These are phyloP conservation scores for Boletus speciosus DNA, from an alignment of 768 basidiomycete genomes.

Conservation along the genomic window DNA sequence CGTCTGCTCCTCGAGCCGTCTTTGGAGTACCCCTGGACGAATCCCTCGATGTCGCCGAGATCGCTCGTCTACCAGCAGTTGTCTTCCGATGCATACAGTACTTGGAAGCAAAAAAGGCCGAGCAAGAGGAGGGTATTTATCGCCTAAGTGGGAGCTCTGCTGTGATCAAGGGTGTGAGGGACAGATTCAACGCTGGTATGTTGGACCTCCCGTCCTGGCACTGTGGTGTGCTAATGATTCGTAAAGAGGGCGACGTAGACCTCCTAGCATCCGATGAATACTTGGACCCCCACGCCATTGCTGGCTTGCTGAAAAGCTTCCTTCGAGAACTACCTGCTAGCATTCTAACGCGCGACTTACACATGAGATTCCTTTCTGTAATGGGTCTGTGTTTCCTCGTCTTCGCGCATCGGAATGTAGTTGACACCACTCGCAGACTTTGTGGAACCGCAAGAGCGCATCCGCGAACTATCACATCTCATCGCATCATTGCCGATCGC, in stretches of 20 bases:
- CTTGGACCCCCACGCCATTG: slow-evolving; percentile 97
- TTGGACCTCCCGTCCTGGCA: slow-evolving; percentile 7
- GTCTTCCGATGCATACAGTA: slow-evolving; percentile 96
- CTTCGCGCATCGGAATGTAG: neutral
- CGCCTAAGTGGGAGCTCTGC: slow-evolving; percentile 92
- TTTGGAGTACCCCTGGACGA: slow-evolving; percentile 89
- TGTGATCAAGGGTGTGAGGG: slow-evolving; percentile 90
- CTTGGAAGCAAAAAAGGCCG: slow-evolving; percentile 89
- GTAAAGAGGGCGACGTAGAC: slow-evolving; percentile 91
- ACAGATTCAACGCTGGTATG: slow-evolving; percentile 87
- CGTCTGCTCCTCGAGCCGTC: slow-evolving; percentile 62
- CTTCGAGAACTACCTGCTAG: slow-evolving; percentile 91
- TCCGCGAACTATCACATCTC: slow-evolving; percentile 79
- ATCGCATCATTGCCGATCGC: slow-evolving; percentile 85
- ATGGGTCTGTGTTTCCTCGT: slow-evolving; percentile 64
- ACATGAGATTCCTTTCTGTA: slow-evolving; percentile 85
- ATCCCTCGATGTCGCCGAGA: slow-evolving; percentile 82
- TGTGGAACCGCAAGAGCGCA: slow-evolving; percentile 82
- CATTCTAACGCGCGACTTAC: slow-evolving; percentile 88
- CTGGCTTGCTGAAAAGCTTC: slow-evolving; percentile 90
- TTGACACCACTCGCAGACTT: slow-evolving; percentile 58
- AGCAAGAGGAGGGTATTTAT: slow-evolving; percentile 97
- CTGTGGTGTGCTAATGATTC: slow-evolving; percentile 5
- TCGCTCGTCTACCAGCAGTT: slow-evolving; percentile 89
- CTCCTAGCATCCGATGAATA: slow-evolving; percentile 84